Evolutionary conservation across 495 filamentous ascomycete genomes (phyloP).

Genomic region (Chaetomium fimeti): DNA sequence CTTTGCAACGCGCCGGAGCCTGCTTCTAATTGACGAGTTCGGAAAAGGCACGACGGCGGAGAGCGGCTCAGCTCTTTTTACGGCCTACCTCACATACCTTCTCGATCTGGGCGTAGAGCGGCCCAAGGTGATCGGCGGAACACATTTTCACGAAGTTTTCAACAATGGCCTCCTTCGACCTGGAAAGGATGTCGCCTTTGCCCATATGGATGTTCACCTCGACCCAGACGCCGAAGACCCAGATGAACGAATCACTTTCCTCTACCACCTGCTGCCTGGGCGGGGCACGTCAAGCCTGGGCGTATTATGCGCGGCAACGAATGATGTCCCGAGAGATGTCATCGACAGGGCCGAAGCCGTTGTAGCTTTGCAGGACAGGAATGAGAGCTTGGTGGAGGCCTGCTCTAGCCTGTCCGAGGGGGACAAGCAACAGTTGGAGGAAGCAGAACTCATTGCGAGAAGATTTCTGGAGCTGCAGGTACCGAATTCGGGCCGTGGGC

Average conservation of each 20-base stretch:
- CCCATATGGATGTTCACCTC: slow-evolving; percentile 83
- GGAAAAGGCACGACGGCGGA: slow-evolving; percentile 86
- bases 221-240: slow-evolving; percentile 56
- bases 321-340: slow-evolving; percentile 71
- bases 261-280: slow-evolving; percentile 72
- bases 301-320: slow-evolving; percentile 78
- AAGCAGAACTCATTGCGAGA: slow-evolving; percentile 25
- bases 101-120: slow-evolving; percentile 56
- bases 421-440: slow-evolving; percentile 16
- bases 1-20: slow-evolving; percentile 71
- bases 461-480: slow-evolving; percentile 27
- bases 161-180: slow-evolving; percentile 64
- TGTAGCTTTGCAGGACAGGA: slow-evolving; percentile 63
- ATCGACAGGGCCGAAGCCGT: slow-evolving; percentile 76
- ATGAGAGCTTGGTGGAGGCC: slow-evolving; percentile 40
- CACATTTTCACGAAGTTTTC: slow-evolving; percentile 95
- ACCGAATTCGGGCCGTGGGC: neutral
- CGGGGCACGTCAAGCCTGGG: slow-evolving; percentile 81
- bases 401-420: slow-evolving; percentile 19
- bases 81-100: slow-evolving; percentile 76
- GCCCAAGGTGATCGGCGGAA: slow-evolving; percentile 83
- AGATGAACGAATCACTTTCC: slow-evolving; percentile 80
- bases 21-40: slow-evolving; percentile 91
- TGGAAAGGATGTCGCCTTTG: slow-evolving; percentile 63
- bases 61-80: slow-evolving; percentile 84